Percentiles rank a stretch among this genome's conserved stretches.
Conservation (phyloP, 176 grass and related monocot genomes). For the Elymus sibiricus region DNA sequence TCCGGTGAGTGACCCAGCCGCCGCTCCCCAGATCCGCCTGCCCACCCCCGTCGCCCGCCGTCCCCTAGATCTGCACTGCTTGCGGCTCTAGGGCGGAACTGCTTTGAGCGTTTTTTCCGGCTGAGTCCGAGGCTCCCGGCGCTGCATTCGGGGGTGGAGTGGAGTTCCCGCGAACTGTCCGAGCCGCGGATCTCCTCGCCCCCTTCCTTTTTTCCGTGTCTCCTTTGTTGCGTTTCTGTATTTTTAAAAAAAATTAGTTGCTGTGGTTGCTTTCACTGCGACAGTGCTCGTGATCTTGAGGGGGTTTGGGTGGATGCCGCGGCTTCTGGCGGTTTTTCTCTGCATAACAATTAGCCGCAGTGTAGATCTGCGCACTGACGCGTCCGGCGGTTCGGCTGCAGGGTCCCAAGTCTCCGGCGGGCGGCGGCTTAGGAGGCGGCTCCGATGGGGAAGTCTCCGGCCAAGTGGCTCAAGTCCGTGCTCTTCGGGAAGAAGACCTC, state of each 20-base stretch:
- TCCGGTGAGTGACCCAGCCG: conserved; percentile 17
- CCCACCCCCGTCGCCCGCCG: background rate
- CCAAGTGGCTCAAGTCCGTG: conserved; percentile 78
- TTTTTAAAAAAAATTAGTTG: background rate
- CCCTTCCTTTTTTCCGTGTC: background rate
- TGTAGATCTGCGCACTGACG: conserved; percentile 34
- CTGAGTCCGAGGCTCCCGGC: background rate
- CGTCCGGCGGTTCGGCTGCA: background rate
- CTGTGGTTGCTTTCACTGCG: background rate
- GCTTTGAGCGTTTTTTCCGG: background rate
- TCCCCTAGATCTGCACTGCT: conserved; percentile 38
- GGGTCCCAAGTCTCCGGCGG: conserved; percentile 21
- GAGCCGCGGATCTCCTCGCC: background rate
- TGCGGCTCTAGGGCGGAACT: background rate
- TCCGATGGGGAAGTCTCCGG: conserved; percentile 77
- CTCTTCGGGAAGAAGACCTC: conserved; percentile 77
- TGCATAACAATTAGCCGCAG: background rate
- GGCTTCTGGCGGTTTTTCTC: background rate
- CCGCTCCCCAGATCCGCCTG: conserved; percentile 34
- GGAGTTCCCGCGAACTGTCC: background rate
- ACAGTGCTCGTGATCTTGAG: background rate
- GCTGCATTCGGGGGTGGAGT: conserved; percentile 3
- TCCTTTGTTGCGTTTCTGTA: background rate
- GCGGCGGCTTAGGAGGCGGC: background rate
- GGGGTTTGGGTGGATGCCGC: background rate